These are phyloP conservation scores for Abeoforma whisleri DNA, from an alignment of 78 protist species.

Conservation along the genomic window DNA sequence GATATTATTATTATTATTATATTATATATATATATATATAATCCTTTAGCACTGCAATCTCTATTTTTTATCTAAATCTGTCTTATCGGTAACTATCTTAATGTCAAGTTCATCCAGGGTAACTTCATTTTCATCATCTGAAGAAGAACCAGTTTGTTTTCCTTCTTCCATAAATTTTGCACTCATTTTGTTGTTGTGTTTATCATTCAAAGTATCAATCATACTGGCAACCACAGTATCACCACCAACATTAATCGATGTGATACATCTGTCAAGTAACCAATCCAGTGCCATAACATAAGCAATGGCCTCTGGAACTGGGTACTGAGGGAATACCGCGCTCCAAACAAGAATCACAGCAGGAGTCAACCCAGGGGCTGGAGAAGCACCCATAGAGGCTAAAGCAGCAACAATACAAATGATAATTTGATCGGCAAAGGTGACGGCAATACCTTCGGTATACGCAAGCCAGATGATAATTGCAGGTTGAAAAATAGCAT, in stretches of 20 bases:
- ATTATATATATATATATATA: too few species aligned
- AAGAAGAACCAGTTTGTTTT: too few species aligned
- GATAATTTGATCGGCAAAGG: background rate
- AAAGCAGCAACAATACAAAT: constrained; percentile 24
- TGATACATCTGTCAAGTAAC: constrained; percentile 32
- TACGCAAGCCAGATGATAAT: background rate
- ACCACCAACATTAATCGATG: constrained; percentile 29
- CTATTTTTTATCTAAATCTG: too few species aligned
- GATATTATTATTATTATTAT: too few species aligned
- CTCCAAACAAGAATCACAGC: constrained; percentile 11
- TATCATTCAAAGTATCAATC: too few species aligned
- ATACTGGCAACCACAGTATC: constrained; percentile 18
- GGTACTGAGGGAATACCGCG: background rate
- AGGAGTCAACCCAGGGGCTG: constrained; percentile 33
- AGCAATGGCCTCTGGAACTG: constrained; percentile 19
- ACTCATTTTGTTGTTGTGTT: too few species aligned
- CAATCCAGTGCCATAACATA: constrained; percentile 36
- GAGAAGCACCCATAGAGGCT: background rate
- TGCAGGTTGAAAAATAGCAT: background rate
- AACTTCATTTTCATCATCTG: too few species aligned
- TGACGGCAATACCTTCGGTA: background rate
- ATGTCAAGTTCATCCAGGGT: too few species aligned
- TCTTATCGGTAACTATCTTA: too few species aligned
- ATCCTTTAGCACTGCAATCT: too few species aligned
- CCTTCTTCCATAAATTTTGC: too few species aligned